A percentile compares a stretch with the other conserved stretches of the same genome.
These are phyloP conservation scores for Aspergillus hancockii DNA, from an alignment of 495 filamentous ascomycete species.

Conservation along the genomic window DNA sequence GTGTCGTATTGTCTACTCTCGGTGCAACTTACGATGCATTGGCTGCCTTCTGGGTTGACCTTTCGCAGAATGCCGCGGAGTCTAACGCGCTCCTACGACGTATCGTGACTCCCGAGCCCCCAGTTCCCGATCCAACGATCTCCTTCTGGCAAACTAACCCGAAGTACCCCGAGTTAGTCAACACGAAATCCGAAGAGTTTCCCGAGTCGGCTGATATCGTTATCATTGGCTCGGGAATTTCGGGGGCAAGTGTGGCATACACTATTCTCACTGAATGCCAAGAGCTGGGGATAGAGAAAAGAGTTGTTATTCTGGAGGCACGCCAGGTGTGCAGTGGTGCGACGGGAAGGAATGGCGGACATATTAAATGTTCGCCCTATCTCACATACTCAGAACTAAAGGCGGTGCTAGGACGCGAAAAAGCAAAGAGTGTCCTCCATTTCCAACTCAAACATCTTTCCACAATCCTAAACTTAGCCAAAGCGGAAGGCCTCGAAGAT, in stretches of 20 bases:
- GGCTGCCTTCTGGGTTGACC: not conserved
- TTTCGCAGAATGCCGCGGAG: constrained; percentile 1
- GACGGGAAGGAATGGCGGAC: constrained; percentile 58
- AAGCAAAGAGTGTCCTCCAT: constrained; percentile 18
- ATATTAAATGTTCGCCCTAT: constrained; percentile 41
- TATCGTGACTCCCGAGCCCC: constrained; percentile 27
- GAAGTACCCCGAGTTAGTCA: constrained; percentile 43
- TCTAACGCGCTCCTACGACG: constrained; percentile 1
- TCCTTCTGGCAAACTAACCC: constrained; percentile 69
- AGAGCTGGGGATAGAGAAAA: constrained; percentile 21
- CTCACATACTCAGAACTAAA: constrained; percentile 28
- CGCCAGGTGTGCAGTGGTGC: constrained; percentile 75
- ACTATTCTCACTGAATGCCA: constrained; percentile 43
- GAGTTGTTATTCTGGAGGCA: constrained; percentile 73
- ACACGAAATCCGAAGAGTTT: constrained; percentile 42
- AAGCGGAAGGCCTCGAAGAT: constrained; percentile 3
- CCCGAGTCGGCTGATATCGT: constrained; percentile 52
- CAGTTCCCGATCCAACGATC: constrained; percentile 54
- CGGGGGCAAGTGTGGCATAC: constrained; percentile 60
- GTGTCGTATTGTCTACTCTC: not conserved
- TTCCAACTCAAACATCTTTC: constrained; percentile 12
- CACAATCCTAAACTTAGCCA: constrained; percentile 11
- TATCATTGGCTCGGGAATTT: constrained; percentile 70
- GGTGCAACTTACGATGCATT: not conserved
- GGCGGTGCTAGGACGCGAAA: constrained; percentile 22